Evolutionary conservation across 1,284 basidiomycete species (phyloP), one percentile per base, ranked within the genome.

Genomic region (Tilletiaria anomala): DNA sequence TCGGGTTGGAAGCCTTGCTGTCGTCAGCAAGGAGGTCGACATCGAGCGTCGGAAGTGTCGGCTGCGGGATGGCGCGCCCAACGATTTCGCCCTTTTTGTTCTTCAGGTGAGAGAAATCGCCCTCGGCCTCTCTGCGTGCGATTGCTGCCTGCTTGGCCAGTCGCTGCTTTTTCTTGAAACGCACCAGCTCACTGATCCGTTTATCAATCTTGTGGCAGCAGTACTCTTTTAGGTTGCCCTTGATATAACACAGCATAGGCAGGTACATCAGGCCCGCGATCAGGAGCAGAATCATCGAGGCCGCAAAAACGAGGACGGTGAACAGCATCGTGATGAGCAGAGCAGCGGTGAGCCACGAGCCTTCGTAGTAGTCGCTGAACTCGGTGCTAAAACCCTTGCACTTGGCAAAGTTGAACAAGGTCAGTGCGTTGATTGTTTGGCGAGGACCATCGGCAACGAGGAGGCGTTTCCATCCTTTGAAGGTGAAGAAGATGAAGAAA

Each of bases 131-230:
- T 65, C 87, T 88, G 72, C 80, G 79, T 21, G 88, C 88, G 31
- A 83, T 73, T 43, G 79, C 82, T 12, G 79, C 79, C 43, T 85
- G 80, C 55, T 83, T 81, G 5, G 77, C 78, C 31, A 87, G 72
- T 29, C 91, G 80, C 58, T 87, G 79, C 67, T 84, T 83, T 61
- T 83, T 82, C 69, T 83, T 82, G 56, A 82, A 80, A 68, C 85
- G 87, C 72, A 97, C 88, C 48, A 96, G 79, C 65, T 83, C 83
- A 44, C 80, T 76, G 56, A 97, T 94, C 54, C 91, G 68, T 77
- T 93, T 94, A 72, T 96, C 91, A 42, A 94, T 86, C 71, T 96
- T 94, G 73, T 96, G 86, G 70, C 89, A 96, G 68, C 85, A 87
- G 70, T 93, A 96, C 75, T 96, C 91, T 79, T 89, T 65, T 42